Base-by-base conservation (phyloP, 176 grass and related monocot species). In the Melocanna baccifera region DNA sequence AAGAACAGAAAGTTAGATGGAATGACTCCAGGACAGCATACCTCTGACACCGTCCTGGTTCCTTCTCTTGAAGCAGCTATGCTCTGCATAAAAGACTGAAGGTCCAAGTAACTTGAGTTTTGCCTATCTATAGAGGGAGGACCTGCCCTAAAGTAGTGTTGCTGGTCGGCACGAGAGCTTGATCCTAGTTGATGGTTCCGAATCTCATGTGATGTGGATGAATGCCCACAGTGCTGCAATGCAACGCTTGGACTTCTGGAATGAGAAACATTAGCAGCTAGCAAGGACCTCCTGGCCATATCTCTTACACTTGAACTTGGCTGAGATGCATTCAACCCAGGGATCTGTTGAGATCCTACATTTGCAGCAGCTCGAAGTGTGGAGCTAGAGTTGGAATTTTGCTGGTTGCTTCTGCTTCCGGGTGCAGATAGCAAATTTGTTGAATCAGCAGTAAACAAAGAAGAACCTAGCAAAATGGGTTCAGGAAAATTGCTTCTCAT, bases 71-170 rank as follows among this genome's bases (percentile, higher is more conserved):
- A 85, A 71, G 84, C 73, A 59, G 90, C 64, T 78, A 91, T 82
- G 9, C n/a, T 82, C 78, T 88, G 90, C 90, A 91, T 88, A 62
- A 88, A 91, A 73, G 83, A 91, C 13, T 88, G 90, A 77, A 91
- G 82, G 47, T 88, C 90, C 77, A 88, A 19, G 37, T 88, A 85
- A 76, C 78, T 19, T 71, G 85, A 18, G 23, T 59, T 85, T 41
- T 91, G 86, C 67, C 90, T 85, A 56, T 88, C 86, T 50, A 67
- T 41, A 9, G 83, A 88, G 13, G 47, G 18, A 73, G 79, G 57
- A 82, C 73, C 86, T 23, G 82, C 65, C 62, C 86, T 91, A 22
- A 71, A 39, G n/a, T 85, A 82, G 23, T 84, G 89, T n/a, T 85
- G 90, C 26, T 65, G 81, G 71, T 79, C 83, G 51, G 70, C 55